phyloP scores from a whole-genome alignment of 163 green algal species.

The Picocystis sp. region DNA sequence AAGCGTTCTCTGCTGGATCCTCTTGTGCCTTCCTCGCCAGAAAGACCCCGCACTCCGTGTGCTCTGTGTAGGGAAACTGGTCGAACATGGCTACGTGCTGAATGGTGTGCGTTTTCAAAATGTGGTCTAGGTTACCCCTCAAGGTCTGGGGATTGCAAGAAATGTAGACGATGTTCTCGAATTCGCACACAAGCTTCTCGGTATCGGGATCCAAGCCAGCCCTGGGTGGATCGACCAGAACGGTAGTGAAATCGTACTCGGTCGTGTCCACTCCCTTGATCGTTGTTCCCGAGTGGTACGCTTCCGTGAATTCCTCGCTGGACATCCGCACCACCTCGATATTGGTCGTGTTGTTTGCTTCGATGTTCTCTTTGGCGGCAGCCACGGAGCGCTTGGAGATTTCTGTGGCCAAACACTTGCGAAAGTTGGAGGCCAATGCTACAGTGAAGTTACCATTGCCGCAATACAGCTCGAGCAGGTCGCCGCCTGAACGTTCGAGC shows the following conservation, averaged over 20 bases:
- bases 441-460: slow-evolving; percentile 88
- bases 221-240: slow-evolving; percentile 5
- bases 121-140: slow-evolving; percentile 41
- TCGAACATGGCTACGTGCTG: slow-evolving; percentile 52
- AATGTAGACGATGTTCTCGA: slow-evolving; percentile 81
- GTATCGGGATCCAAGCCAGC: slow-evolving; percentile 21
- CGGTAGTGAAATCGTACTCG: not conserved
- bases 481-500: not conserved
- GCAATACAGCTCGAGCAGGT: slow-evolving; percentile 82
- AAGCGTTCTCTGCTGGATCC: too few relatives aligned
- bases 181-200: slow-evolving; percentile 19
- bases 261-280: slow-evolving; percentile 35
- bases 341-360: slow-evolving; percentile 34
- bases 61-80: slow-evolving; percentile 84
- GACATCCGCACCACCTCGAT: slow-evolving; percentile 50
- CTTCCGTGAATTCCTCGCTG: slow-evolving; percentile 64
- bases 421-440: slow-evolving; percentile 66
- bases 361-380: slow-evolving; percentile 51
- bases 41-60: slow-evolving; percentile 70
- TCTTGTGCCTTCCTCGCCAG: slow-evolving; percentile 19
- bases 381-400: slow-evolving; percentile 56
- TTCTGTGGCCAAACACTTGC: slow-evolving; percentile 63
- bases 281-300: slow-evolving; percentile 39
- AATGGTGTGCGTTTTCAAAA: slow-evolving; percentile 40
- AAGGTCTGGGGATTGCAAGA: slow-evolving; percentile 86